A percentile compares a stretch with the other conserved stretches of the same genome.
phyloP scores from a whole-genome alignment of 2,329 filamentous ascomycete species.

The Paradendryphiella salina region DNA sequence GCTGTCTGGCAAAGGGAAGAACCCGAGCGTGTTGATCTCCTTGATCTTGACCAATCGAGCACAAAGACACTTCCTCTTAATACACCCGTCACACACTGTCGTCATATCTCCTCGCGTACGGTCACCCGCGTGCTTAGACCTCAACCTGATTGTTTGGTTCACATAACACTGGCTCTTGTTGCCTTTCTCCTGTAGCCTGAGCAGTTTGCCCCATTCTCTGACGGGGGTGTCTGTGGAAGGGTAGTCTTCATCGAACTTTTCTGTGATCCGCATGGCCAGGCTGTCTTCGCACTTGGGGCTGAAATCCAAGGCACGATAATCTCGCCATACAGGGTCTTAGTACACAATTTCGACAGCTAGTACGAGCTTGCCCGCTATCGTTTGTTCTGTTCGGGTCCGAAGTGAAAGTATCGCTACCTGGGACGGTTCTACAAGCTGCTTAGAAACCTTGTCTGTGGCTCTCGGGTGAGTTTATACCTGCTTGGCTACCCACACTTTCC shows the following conservation, averaged over 20 bases:
- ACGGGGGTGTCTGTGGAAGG: background rate
- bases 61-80: background rate
- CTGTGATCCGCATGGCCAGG: background rate
- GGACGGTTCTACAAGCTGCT: background rate
- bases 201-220: background rate
- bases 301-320: background rate
- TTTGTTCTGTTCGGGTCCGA: background rate
- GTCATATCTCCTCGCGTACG: background rate
- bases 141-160: background rate
- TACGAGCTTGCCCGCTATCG: background rate
- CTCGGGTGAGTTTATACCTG: background rate
- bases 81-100: slow-evolving; percentile 1
- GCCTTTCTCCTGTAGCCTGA: background rate
- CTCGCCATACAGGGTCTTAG: background rate
- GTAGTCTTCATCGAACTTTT: background rate
- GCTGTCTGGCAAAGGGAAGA: background rate
- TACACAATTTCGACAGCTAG: background rate
- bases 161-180: background rate
- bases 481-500: background rate
- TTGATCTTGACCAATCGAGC: background rate
- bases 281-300: background rate
- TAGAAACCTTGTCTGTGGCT: background rate
- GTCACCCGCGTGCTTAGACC: background rate
- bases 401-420: background rate
- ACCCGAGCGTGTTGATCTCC: background rate